Percentiles rank a stretch among this genome's conserved stretches.
These are phyloP conservation scores for Suillus decipiens DNA, from an alignment of 768 basidiomycete genomes.

Conservation along the genomic window DNA sequence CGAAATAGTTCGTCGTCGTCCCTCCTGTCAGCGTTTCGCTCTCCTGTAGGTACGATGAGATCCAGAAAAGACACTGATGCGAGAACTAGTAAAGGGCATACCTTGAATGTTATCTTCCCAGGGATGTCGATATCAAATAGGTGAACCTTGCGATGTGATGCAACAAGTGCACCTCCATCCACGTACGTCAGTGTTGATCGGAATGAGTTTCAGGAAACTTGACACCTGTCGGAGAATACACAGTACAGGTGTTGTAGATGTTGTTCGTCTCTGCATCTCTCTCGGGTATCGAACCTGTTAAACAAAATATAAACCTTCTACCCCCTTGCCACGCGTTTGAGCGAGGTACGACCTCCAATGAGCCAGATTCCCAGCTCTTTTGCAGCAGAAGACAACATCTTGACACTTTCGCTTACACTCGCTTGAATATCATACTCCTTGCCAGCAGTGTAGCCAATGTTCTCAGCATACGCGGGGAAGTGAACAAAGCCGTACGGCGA, in stretches of 20 bases:
- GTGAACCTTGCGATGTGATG: conserved; percentile 91
- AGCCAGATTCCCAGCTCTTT: conserved; percentile 82
- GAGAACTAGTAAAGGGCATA: conserved; percentile 24
- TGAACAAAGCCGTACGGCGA: conserved; percentile 79
- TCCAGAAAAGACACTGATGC: background rate
- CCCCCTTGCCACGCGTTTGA: background rate
- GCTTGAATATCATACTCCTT: conserved; percentile 55
- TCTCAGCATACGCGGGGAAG: conserved; percentile 85
- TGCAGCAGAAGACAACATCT: conserved; percentile 79
- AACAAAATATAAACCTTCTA: background rate
- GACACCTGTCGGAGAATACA: conserved; percentile 79
- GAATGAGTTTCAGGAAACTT: background rate
- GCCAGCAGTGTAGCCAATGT: conserved; percentile 62
- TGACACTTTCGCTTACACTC: conserved; percentile 74
- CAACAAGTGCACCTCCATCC: conserved; percentile 76
- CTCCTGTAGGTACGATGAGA: conserved; percentile 52
- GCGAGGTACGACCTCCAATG: conserved; percentile 72
- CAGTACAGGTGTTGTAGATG: conserved; percentile 91
- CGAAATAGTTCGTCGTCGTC: conserved; percentile 71
- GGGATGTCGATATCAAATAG: conserved; percentile 98
- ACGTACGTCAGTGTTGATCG: conserved; percentile 1
- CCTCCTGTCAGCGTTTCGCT: conserved; percentile 87
- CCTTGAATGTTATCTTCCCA: conserved; percentile 89
- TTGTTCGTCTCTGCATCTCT: conserved; percentile 60
- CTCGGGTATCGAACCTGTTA: conserved; percentile 92